phyloP scores from a whole-genome alignment of 2,329 filamentous ascomycete species.

The Colletotrichum falcatum region DNA sequence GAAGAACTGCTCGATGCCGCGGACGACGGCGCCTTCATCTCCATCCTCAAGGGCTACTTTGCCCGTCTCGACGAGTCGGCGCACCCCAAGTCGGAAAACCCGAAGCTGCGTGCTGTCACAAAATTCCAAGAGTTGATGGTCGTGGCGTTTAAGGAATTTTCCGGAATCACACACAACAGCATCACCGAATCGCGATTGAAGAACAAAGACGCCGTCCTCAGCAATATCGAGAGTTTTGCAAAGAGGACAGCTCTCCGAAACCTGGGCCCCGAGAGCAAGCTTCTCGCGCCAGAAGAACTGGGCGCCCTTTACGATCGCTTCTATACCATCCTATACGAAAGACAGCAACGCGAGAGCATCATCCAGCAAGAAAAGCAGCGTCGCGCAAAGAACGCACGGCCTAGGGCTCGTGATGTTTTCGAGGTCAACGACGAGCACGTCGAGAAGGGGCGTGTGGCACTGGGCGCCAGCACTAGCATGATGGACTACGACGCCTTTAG shows the following conservation, averaged over 20 bases:
- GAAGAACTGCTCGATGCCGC: conserved; percentile 93
- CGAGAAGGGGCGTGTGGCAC: conserved; percentile 87
- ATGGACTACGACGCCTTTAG: conserved; percentile 99
- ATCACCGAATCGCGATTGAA: conserved; percentile 90
- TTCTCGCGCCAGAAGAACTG: conserved; percentile 85
- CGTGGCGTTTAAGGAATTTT: conserved; percentile 98
- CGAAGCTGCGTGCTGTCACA: conserved; percentile 93
- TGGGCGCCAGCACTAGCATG: conserved; percentile 88
- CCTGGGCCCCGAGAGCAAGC: conserved; percentile 94
- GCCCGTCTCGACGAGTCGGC: conserved; percentile 93
- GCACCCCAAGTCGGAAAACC: conserved; percentile 94
- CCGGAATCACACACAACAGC: conserved; percentile 91
- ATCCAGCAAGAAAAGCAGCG: conserved; percentile 81
- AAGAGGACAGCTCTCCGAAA: conserved; percentile 97
- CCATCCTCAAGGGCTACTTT: conserved; percentile 95
- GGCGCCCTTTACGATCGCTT: conserved; percentile 94
- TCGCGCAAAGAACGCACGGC: conserved; percentile 70
- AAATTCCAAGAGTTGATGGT: conserved; percentile 99
- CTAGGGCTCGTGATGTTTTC: conserved; percentile 56
- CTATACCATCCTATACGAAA: conserved; percentile 90
- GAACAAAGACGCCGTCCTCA: conserved; percentile 93
- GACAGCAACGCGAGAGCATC: conserved; percentile 83
- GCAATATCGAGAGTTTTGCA: conserved; percentile 96
- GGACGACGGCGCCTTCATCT: conserved; percentile 97
- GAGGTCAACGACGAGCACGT: conserved; percentile 61